Base-by-base conservation (phyloP, 2,329 filamentous ascomycete genomes). In the Hypocrella siamensis region DNA sequence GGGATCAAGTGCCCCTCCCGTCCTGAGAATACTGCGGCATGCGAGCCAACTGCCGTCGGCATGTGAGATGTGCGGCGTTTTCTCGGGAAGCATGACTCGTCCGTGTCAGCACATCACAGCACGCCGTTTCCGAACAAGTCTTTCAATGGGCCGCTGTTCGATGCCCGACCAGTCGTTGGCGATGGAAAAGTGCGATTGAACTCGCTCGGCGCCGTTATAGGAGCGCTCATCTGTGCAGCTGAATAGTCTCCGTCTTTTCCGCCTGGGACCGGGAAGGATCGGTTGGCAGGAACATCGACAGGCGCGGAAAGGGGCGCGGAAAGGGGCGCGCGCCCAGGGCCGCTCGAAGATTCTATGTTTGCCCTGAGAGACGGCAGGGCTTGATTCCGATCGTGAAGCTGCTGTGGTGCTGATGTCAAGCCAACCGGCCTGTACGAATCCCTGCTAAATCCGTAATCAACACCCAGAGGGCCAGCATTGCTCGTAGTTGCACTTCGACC, bases 161-260 rank as follows among this genome's bases (percentile, higher is more conserved):
- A 26, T 14, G 22, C 27, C 11, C 29, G 11, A 10, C 19, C 25
- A 18, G 32, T 16, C 14, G n/a, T 17, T 11, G 32, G 15, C 21
- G 30, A 15, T 7, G 15, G 58, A 36, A 66, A 56, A 5, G 61
- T 58, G 35, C 63, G 60, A 3, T 57, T 54, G 40, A 70, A 71
- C 33, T 72, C 67, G 32, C 59, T 60, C 1, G 67, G 53, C 4
- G 65, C 60, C 3, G 60, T 59, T 35, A 70, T 67, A 1, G 66
- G 66, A 3, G 67, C 64, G 42, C 61, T 67, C 53, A 71, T 56
- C 42, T 70, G 67, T 3, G 66, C 57, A 43, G 67, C 61, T 10
- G 59, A 58, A 45, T 68, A 70, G 33, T 70, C 64, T 15, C n/a
- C 18, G 6, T 49, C 51, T 19, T 54, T 49, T 10, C 47, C 43